These are phyloP conservation scores for Backusella sp. DNA, from an alignment of 192 early-diverging fungal species.

Conservation along the genomic window DNA sequence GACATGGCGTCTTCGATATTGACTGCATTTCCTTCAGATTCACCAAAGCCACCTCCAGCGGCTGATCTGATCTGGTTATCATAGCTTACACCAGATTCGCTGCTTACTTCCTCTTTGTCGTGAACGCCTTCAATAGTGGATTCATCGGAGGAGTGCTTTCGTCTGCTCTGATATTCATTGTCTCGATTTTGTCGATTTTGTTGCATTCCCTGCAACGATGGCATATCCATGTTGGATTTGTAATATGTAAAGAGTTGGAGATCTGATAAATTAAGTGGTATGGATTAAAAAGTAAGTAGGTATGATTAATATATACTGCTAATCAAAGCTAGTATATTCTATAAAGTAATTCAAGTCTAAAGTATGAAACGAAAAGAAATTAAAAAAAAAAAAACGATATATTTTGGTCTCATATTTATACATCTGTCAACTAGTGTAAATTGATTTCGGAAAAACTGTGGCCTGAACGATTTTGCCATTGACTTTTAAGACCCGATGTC, in stretches of 20 bases:
- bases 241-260: not conserved
- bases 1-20: conserved; percentile 28
- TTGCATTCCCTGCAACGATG: conserved; percentile 10
- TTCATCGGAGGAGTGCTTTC: not conserved
- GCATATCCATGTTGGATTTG: conserved; percentile 12
- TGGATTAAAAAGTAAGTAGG: not conserved
- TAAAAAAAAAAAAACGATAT: not conserved
- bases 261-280: not conserved
- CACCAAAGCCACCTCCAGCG: conserved; percentile 28
- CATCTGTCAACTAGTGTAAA: not conserved
- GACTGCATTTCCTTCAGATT: conserved; percentile 33
- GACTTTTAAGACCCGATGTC: not conserved
- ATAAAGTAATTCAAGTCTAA: not conserved
- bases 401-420: not conserved
- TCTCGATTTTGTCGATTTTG: not conserved
- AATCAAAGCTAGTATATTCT: not conserved
- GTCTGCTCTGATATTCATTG: not conserved
- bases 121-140: conserved; percentile 14
- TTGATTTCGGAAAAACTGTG: not conserved
- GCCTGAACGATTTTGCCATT: conserved; percentile 15
- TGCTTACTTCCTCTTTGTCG: conserved; percentile 12
- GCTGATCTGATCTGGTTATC: not conserved
- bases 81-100: not conserved
- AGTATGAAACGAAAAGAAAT: not conserved
- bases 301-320: conserved; percentile 7